A percentile compares a stretch with the other conserved stretches of the same genome.
These are phyloP conservation scores for Phytophthora niederhauseri DNA, from an alignment of 352 stramenopile genomes.

Conservation along the genomic window DNA sequence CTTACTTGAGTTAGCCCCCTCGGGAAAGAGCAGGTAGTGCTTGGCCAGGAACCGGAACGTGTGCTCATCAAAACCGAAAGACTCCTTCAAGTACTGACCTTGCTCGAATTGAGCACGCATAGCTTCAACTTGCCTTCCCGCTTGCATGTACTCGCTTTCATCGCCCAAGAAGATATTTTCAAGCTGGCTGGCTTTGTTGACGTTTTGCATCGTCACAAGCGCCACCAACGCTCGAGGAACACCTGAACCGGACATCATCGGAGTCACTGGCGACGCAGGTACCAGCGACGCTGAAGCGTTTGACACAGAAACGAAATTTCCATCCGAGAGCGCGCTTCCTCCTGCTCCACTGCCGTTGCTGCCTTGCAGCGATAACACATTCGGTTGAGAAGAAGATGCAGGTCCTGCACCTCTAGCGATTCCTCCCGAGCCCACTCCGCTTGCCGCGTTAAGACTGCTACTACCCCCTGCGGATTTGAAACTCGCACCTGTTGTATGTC, in stretches of 20 bases:
- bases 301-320: slow-evolving; percentile 48
- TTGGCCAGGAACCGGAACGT: slow-evolving; percentile 84
- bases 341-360: slow-evolving; percentile 6
- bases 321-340: slow-evolving; percentile 15
- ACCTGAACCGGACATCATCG: slow-evolving; percentile 38
- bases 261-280: slow-evolving; percentile 47
- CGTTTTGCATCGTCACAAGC: slow-evolving; percentile 81
- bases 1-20: slow-evolving; percentile 11
- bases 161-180: slow-evolving; percentile 78
- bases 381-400: slow-evolving; percentile 31
- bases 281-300: slow-evolving; percentile 34
- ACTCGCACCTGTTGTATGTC: slow-evolving; percentile 13
- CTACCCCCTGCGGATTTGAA: slow-evolving; percentile 30
- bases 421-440: slow-evolving; percentile 14
- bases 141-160: slow-evolving; percentile 59
- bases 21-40: slow-evolving; percentile 65
- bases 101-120: slow-evolving; percentile 77
- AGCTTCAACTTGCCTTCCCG: slow-evolving; percentile 55
- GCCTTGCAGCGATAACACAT: slow-evolving; percentile 26
- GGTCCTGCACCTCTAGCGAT: slow-evolving; percentile 27
- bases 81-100: slow-evolving; percentile 69
- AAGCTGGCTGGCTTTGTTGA: slow-evolving; percentile 60
- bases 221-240: slow-evolving; percentile 66
- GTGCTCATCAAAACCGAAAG: slow-evolving; percentile 88
- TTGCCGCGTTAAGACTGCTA: slow-evolving; percentile 36